Base-by-base conservation (phyloP, 768 basidiomycete genomes). In the Omphalotus guepiniiformis region DNA sequence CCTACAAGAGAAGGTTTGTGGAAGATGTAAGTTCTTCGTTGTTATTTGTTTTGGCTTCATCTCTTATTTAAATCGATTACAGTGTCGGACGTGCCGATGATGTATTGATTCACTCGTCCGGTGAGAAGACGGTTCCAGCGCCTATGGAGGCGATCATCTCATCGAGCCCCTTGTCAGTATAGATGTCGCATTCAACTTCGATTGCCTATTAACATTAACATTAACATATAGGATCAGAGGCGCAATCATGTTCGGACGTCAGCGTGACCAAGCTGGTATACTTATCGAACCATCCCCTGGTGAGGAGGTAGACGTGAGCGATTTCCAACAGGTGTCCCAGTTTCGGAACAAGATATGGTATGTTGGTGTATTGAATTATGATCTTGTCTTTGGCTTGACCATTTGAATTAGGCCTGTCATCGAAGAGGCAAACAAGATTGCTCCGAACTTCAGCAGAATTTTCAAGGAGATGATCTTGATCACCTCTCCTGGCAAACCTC, bases 391-490 rank as follows among this genome's bases (percentile, higher is more conserved):
- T 8, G 11, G 6, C 4, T 13, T 34, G 3, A 22, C 22, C 29
- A 13, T 6, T n/a, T 7, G 34, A 6, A 15, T 35, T 45, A 74
- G 70, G 70, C 64, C 58, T 2, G 50, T 60, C 6, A 63, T 75
- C 9, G 73, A 74, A 38, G 68, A 73, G 26, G 74, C 74, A 3
- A 78, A 77, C 55, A 57, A 57, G 37, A 58, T 63, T n/a, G 67
- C 69, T 4, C 76, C 78, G 0, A 49, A 62, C 2, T 75, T 70
- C 47, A 73, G 71, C 47, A 63, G 68, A n/a, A 65, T 78, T 6
- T 77, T 77, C 59, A 75, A 75, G 44, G 74, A 81, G 52, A 71
- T 79, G 68, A 71, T 80, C 32, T 39, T 79, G 32, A 63, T 78
- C 13, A 62, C 75, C 0, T 45, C 50, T 5, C 58, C 60, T 4